Base-by-base conservation (phyloP, 371 early-diverging fungal species). In the Zancudomyces culisetae region DNA sequence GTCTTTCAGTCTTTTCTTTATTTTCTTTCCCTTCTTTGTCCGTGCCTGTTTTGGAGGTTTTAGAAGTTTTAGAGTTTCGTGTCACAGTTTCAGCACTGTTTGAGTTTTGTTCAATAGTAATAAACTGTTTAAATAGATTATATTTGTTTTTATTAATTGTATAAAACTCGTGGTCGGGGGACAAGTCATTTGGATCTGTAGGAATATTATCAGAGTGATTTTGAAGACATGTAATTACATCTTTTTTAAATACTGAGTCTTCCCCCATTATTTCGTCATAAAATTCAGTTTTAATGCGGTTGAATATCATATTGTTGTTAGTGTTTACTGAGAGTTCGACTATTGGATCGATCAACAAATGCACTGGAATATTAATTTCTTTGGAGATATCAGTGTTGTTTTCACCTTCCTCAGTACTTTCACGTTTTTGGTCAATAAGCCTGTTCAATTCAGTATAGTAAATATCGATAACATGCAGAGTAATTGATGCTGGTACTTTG, bases 381-480 rank as follows among this genome's bases (percentile, higher is more conserved):
- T 56, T 57, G n/a, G n/a, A n/a, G 49, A 64, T 63, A 10, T 51
- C 60, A 18, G 67, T 70, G 43, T 69, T 56, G 6, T 69, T 70
- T n/a, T 70, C 71, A 20, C 78, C 58, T 1, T 75, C 70, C 49
- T 79, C 75, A 22, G 75, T 47, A n/a, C 52, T 19, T 2, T 52
- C 64, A 3, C n/a, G 27, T 10, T 21, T 21, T 4, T 49, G 10
- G 8, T 52, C 43, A 13, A 35, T 51, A 21, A 65, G 47, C 23
- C 67, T 41, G 4, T 54, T 78, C 22, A 90, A 66, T 62, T 90
- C 90, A 21, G 85, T 83, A 47, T 87, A 60, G 61, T 78, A 87
- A 27, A 81, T 77, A 57, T 90, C 87, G 42, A 74, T 66, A 42
- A 86, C 64, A 56, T 90, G 91, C 64, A 77, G 82, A 47, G 81